These are phyloP conservation scores for Pleurostoma richardsiae DNA, from an alignment of 2,329 filamentous ascomycete genomes.

Conservation along the genomic window DNA sequence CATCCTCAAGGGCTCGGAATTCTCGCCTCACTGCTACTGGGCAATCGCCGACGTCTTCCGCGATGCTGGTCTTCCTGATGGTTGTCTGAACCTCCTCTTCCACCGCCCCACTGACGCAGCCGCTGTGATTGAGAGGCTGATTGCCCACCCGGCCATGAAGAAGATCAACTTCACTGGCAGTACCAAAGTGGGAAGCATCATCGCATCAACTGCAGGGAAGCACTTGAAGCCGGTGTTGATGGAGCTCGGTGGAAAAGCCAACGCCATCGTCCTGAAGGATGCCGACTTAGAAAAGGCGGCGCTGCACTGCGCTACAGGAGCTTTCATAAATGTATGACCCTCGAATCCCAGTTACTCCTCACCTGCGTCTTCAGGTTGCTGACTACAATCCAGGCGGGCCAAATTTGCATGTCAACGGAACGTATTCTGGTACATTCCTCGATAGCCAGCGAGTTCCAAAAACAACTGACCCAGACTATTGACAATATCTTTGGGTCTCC, in stretches of 20 bases:
- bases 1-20: conserved; percentile 25
- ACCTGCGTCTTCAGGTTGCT: background rate
- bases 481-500: conserved; percentile 16
- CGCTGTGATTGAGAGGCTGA: conserved; percentile 25
- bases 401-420: conserved; percentile 28
- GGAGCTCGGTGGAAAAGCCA: conserved; percentile 43
- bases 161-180: conserved; percentile 40
- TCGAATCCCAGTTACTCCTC: too few relatives aligned
- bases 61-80: conserved; percentile 34
- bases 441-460: conserved; percentile 2
- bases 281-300: conserved; percentile 37
- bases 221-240: conserved; percentile 39
- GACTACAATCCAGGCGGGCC: conserved; percentile 19
- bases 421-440: conserved; percentile 18
- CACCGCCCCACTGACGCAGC: conserved; percentile 24
- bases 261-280: conserved; percentile 35
- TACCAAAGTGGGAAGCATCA: conserved; percentile 32
- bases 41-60: conserved; percentile 26
- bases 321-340: background rate
- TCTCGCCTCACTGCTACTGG: conserved; percentile 22
- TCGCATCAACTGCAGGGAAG: conserved; percentile 27
- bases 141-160: conserved; percentile 26
- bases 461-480: background rate
- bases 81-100: conserved; percentile 31
- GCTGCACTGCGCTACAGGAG: conserved; percentile 10